Evolutionary conservation across 495 filamentous ascomycete species (phyloP).

Genomic region (Aspergillus kassunensis): DNA sequence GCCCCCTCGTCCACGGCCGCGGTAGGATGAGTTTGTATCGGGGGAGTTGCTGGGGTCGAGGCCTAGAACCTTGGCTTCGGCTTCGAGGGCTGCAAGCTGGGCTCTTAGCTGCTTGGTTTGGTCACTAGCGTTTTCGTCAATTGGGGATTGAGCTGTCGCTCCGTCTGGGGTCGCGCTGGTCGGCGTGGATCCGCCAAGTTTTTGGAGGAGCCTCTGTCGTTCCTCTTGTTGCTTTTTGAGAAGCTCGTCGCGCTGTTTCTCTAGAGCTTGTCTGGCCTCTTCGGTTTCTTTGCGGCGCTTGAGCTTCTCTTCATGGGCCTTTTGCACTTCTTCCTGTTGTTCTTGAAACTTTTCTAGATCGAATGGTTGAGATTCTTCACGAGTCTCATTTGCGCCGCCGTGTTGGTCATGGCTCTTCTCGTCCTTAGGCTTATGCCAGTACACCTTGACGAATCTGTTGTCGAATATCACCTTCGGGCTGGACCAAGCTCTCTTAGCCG

Average conservation of each 20-base stretch:
- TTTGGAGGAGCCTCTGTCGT: constrained; percentile 63
- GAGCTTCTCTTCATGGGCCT: constrained; percentile 69
- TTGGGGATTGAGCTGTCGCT: constrained; percentile 23
- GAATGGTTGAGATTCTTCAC: constrained; percentile 51
- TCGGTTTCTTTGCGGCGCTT: constrained; percentile 72
- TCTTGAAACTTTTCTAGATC: constrained; percentile 74
- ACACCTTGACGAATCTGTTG: constrained; percentile 97
- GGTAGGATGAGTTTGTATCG: constrained; percentile 18
- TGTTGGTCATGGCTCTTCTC: constrained; percentile 32
- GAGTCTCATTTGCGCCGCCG: constrained; percentile 19
- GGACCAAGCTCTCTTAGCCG: constrained; percentile 77
- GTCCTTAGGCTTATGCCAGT: constrained; percentile 72
- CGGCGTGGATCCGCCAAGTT: constrained; percentile 40
- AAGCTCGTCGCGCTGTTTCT: constrained; percentile 72
- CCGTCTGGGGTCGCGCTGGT: constrained; percentile 17
- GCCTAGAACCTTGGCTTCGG: constrained; percentile 77
- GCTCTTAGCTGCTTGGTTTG: constrained; percentile 68
- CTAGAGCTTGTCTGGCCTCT: constrained; percentile 64
- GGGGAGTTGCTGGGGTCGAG: constrained; percentile 55
- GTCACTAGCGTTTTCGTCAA: constrained; percentile 48
- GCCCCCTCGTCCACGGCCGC: constrained; percentile 41
- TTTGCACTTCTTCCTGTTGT: constrained; percentile 77
- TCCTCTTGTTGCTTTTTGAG: constrained; percentile 72
- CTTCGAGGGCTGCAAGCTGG: constrained; percentile 77
- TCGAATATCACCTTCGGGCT: constrained; percentile 95